phyloP scores from a whole-genome alignment of 1,139 yeast genomes.

The Scheffersomyces segobiensis region DNA sequence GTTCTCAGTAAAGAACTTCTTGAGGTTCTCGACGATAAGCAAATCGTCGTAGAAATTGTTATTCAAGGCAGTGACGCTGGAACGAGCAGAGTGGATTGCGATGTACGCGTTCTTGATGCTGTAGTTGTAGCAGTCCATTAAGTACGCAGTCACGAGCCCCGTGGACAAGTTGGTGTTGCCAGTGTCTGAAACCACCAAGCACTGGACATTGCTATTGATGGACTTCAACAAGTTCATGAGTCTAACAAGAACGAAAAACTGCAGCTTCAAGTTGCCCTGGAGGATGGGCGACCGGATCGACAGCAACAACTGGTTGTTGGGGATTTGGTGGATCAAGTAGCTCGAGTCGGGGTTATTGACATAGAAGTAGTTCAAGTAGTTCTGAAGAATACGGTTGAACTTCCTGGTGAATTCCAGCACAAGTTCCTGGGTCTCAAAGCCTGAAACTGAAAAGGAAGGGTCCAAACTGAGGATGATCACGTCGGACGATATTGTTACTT shows the following conservation, averaged over 20 bases:
- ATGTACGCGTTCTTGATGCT: constrained; percentile 32
- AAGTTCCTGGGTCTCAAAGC: constrained; percentile 5
- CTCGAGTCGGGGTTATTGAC: constrained; percentile 30
- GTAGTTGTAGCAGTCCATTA: constrained; percentile 45
- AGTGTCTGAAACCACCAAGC: constrained; percentile 38
- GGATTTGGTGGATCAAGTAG: constrained; percentile 32
- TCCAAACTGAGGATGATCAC: constrained; percentile 42
- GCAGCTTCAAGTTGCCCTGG: constrained; percentile 39
- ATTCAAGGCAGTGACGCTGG: constrained; percentile 26
- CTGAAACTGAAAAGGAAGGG: constrained; percentile 27
- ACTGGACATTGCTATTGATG: constrained; percentile 34
- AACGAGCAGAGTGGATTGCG: constrained; percentile 14
- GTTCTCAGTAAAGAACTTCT: constrained; percentile 41
- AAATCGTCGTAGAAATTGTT: constrained; percentile 43
- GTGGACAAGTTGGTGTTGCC: constrained; percentile 31
- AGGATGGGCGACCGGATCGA: constrained; percentile 37
- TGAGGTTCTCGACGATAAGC: constrained; percentile 40
- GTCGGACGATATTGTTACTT: constrained; percentile 35
- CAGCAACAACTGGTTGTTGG: constrained; percentile 23
- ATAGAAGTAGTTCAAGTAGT: constrained; percentile 41
- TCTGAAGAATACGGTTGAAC: constrained; percentile 39
- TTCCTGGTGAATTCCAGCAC: constrained; percentile 23
- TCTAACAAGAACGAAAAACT: constrained; percentile 40
- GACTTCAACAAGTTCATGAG: constrained; percentile 37
- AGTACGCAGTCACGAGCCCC: constrained; percentile 36